phyloP scores from a whole-genome alignment of 306 rosid genomes.

The Vigna nakashimae region DNA sequence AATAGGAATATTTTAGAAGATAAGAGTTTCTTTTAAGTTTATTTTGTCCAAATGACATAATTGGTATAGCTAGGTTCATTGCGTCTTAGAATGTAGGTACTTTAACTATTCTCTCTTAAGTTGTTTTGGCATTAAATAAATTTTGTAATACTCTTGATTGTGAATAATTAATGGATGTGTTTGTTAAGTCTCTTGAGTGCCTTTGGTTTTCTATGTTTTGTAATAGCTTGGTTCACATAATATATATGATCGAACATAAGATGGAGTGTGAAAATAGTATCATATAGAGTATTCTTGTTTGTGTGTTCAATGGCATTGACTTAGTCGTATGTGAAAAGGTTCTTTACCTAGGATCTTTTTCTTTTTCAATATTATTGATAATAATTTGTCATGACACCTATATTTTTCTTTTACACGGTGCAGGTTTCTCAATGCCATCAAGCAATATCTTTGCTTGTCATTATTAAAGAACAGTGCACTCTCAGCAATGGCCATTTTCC shows the following conservation, averaged over 20 bases:
- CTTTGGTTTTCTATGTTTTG: background rate
- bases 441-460: constrained; percentile 94
- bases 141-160: background rate
- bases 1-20: background rate
- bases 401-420: constrained; percentile 48
- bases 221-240: constrained; percentile 1
- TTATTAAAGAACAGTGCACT: constrained; percentile 94
- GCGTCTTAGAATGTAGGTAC: background rate
- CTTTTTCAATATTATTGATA: constrained; percentile 34
- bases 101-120: background rate
- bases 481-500: constrained; percentile 96
- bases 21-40: background rate
- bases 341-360: constrained; percentile 21
- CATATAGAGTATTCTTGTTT: constrained; percentile 13
- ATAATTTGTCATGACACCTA: constrained; percentile 33
- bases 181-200: constrained; percentile 6
- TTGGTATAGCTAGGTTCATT: background rate
- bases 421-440: constrained; percentile 93
- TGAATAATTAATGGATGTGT: background rate
- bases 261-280: background rate
- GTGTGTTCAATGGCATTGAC: constrained; percentile 12
- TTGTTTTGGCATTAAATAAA: constrained; percentile 10
- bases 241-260: background rate
- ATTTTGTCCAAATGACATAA: background rate
- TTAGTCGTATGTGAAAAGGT: background rate